These are phyloP conservation scores for Gomphus sp. DNA, from an alignment of 1,284 basidiomycete genomes.

Conservation along the genomic window DNA sequence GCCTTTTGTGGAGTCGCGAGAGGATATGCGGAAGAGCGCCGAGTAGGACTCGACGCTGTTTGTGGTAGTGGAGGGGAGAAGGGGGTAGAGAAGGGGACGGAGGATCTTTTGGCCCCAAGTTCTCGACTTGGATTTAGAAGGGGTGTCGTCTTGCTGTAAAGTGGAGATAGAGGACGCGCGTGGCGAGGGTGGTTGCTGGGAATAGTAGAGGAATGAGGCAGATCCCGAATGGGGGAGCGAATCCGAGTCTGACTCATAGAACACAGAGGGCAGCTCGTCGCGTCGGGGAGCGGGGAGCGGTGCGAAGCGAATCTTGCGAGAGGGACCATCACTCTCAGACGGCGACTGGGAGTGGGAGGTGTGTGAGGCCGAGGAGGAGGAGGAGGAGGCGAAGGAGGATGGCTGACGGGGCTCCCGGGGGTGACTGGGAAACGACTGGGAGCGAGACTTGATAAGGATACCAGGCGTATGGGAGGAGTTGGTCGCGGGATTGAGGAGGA, in stretches of 20 bases:
- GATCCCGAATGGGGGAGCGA: constrained; percentile 14
- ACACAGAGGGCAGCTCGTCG: constrained; percentile 17
- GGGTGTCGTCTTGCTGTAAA: constrained; percentile 31
- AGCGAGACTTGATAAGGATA: not conserved
- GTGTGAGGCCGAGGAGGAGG: not conserved
- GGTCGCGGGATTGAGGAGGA: not conserved
- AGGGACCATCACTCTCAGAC: constrained; percentile 5
- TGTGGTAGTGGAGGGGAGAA: not conserved
- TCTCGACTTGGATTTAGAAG: constrained; percentile 32
- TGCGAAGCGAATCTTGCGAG: constrained; percentile 58
- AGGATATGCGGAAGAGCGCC: constrained; percentile 31
- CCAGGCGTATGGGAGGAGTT: not conserved
- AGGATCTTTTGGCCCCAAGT: constrained; percentile 8
- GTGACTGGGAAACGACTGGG: not conserved
- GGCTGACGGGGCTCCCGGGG: not conserved
- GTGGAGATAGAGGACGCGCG: constrained; percentile 17
- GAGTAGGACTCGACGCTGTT: not conserved
- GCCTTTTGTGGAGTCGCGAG: constrained; percentile 16
- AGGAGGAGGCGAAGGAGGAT: not conserved
- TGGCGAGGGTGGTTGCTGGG: constrained; percentile 13
- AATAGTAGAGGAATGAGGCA: constrained; percentile 13
- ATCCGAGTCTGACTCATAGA: constrained; percentile 10
- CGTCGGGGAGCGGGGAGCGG: constrained; percentile 69
- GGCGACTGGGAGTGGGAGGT: not conserved
- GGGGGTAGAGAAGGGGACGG: constrained; percentile 7